Percentiles rank a stretch among this genome's conserved stretches.
Conservation (phyloP, 2,329 filamentous ascomycete species). For the Trichophyton equinum region DNA sequence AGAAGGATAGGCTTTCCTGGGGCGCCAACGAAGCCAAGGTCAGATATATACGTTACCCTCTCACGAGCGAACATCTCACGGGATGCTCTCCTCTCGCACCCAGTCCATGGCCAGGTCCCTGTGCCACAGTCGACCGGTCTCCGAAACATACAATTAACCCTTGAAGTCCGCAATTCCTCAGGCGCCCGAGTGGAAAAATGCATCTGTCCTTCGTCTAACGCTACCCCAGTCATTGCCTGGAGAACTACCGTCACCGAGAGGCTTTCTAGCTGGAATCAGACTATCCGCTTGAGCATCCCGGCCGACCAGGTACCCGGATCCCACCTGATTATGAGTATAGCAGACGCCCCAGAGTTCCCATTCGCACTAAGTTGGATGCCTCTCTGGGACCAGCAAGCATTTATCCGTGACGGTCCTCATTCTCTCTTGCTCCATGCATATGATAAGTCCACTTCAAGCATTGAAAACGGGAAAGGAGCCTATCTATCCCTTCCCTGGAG, state of each 20-base stretch:
- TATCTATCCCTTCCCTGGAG: conserved; percentile 79
- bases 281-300: conserved; percentile 65
- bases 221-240: conserved; percentile 68
- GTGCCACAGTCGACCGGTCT: conserved; percentile 53
- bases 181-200: conserved; percentile 79
- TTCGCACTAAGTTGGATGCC: conserved; percentile 91
- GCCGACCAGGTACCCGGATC: conserved; percentile 68
- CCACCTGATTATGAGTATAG: conserved; percentile 80
- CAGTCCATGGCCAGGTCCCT: conserved; percentile 68
- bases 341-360: conserved; percentile 73
- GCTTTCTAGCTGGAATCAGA: conserved; percentile 77
- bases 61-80: conserved; percentile 65
- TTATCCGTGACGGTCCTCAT: conserved; percentile 74
- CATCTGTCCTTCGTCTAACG: conserved; percentile 77
- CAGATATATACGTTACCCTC: conserved; percentile 88
- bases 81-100: conserved; percentile 50
- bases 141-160: conserved; percentile 68
- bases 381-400: conserved; percentile 83
- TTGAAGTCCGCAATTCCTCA: conserved; percentile 69
- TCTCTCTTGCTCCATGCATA: conserved; percentile 75
- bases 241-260: conserved; percentile 69
- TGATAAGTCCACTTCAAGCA: conserved; percentile 74
- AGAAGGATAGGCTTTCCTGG: conserved; percentile 89
- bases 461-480: conserved; percentile 62
- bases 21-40: conserved; percentile 73